Evolutionary conservation across 2,329 filamentous ascomycete genomes (phyloP), one percentile per base, ranked within the genome.

Genomic region (Aspergillus pseudoterreus): DNA sequence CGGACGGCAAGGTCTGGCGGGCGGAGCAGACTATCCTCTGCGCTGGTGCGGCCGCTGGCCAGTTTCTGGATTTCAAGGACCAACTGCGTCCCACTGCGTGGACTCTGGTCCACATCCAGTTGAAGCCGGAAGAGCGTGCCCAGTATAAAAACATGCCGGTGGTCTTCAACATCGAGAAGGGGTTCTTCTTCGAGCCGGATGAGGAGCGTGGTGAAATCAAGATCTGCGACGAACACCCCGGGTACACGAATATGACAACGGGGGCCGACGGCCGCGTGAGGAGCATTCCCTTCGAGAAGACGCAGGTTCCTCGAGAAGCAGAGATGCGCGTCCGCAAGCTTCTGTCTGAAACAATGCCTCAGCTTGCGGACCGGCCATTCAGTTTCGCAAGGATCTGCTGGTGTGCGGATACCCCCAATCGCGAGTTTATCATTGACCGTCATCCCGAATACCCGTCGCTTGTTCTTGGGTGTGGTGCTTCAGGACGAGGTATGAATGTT

Each of bases 341-440:
- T 43, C 63, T 83, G 14, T 60, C 63, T 6, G 77, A 80, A 45
- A 78, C 75, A 1, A 76, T 82, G 69, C 79, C 80, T 1, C 77
- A 81, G 36, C 71, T 82, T 4, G 72, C 74, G 1, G 61, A 74
- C 2, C 72, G 79, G 1, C 71, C 72, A 0, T 78, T 83, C 47
- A 75, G 69, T 45, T 80, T 78, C 52, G 76, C 77, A 3, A 67
- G 77, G 4, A 75, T 83, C 43, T 82, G 79, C 61, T 82, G 81
- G 80, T 80, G 79, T 53, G 76, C 78, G 0, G 81, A 82, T 57
- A 82, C 80, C 0, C 73, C 76, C 0, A 76, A 83, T 60, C 71
- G 78, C 2, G 69, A 75, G 36, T 80, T 82, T 51, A 59, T 83
- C 6, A 80, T 83, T 51, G 75, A 75, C 42, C 67, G 63, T 39